phyloP scores from a whole-genome alignment of 345 rosid species.

The Pistacia vera region DNA sequence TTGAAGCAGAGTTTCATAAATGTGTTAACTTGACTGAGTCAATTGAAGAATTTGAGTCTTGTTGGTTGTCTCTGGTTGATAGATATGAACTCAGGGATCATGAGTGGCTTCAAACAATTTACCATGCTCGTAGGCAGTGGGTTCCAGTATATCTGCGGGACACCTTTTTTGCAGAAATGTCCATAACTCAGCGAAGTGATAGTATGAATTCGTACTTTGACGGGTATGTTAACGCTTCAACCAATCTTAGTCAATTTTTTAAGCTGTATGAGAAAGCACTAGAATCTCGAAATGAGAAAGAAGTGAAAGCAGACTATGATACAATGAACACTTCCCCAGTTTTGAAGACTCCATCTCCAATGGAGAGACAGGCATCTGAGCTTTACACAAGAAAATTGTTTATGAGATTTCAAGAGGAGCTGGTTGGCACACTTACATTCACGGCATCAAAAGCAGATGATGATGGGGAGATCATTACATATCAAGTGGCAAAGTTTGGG shows the following conservation, averaged over 20 bases:
- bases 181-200: constrained; percentile 48
- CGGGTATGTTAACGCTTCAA: constrained; percentile 53
- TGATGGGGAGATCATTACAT: constrained; percentile 39
- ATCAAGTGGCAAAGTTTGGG: constrained; percentile 51
- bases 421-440: constrained; percentile 52
- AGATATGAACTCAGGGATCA: constrained; percentile 46
- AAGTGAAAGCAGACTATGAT: constrained; percentile 58
- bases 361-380: constrained; percentile 59
- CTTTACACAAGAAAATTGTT: constrained; percentile 52
- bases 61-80: constrained; percentile 49
- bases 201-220: constrained; percentile 57
- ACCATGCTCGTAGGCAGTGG: constrained; percentile 54
- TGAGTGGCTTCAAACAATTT: constrained; percentile 58
- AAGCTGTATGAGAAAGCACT: constrained; percentile 54
- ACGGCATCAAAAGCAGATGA: constrained; percentile 51
- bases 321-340: constrained; percentile 45
- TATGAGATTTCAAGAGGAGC: constrained; percentile 56
- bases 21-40: constrained; percentile 56
- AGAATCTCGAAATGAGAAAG: constrained; percentile 49
- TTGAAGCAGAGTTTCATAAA: constrained; percentile 55
- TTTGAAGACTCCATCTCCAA: constrained; percentile 60
- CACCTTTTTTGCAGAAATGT: constrained; percentile 60
- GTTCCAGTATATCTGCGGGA: constrained; percentile 51
- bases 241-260: constrained; percentile 42
- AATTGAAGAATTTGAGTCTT: constrained; percentile 54